A percentile compares a stretch with the other conserved stretches of the same genome.
Evolutionary conservation across 106 monocot genomes (phyloP).

Genomic region (Acorus gramineus): DNA sequence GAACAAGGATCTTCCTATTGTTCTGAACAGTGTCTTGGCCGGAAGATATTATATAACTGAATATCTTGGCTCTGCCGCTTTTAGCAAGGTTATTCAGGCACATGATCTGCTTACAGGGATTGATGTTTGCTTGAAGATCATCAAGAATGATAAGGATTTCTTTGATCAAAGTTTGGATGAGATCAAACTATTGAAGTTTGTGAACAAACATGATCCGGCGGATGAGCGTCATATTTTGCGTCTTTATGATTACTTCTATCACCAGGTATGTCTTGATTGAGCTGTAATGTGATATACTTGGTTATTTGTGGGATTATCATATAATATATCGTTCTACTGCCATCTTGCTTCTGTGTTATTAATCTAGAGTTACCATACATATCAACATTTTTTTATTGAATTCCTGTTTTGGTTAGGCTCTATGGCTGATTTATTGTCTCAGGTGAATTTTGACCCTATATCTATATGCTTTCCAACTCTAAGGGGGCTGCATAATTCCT

Average conservation of each 20-base stretch:
- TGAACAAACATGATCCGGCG: slow-evolving; percentile 78
- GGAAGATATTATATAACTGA: slow-evolving; percentile 91
- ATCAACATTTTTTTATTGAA: too few species aligned
- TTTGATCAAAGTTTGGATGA: slow-evolving; percentile 99
- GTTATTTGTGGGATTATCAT: too few species aligned
- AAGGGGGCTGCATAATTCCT: too few species aligned
- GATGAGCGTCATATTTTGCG: slow-evolving; percentile 76
- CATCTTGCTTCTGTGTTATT: background rate
- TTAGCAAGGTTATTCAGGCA: slow-evolving; percentile 95
- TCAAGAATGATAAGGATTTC: slow-evolving; percentile 96
- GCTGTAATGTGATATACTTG: too few species aligned
- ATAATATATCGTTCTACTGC: too few species aligned
- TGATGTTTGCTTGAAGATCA: slow-evolving; percentile 90
- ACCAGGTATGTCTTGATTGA: slow-evolving; percentile 41
- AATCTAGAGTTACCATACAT: too few species aligned
- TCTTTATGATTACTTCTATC: slow-evolving; percentile 88
- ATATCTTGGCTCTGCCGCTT: slow-evolving; percentile 89
- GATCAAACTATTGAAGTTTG: slow-evolving; percentile 88
- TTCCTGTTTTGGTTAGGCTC: too few species aligned
- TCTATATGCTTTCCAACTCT: too few species aligned
- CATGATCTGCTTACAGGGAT: slow-evolving; percentile 71
- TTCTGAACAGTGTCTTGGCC: slow-evolving; percentile 71
- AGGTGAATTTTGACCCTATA: too few species aligned
- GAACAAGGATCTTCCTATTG: slow-evolving; percentile 79
- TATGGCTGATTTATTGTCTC: too few species aligned